Evolutionary conservation across 805 yeast species (phyloP).

Genomic region (Myxozyma monticola): DNA sequence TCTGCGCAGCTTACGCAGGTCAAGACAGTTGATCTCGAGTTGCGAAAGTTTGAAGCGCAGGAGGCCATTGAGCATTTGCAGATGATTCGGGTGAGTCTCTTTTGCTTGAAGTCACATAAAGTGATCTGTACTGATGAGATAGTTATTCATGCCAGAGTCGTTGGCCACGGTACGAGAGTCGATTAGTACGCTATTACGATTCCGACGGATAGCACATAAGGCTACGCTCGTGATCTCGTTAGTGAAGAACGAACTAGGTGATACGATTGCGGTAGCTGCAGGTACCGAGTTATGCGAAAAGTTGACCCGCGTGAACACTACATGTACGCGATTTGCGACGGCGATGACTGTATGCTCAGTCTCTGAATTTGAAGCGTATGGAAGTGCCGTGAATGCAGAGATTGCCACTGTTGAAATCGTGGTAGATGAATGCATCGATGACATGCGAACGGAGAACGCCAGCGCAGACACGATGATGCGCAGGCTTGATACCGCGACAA

Average conservation of each 20-base stretch:
- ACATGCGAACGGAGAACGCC: background rate
- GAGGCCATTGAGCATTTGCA: constrained; percentile 35
- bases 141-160: constrained; percentile 17
- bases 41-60: constrained; percentile 32
- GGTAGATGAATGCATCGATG: constrained; percentile 4
- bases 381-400: constrained; percentile 12
- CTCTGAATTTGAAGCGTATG: constrained; percentile 21
- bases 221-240: constrained; percentile 6
- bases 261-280: constrained; percentile 1
- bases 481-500: background rate
- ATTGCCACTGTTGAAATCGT: constrained; percentile 5
- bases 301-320: background rate
- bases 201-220: constrained; percentile 18
- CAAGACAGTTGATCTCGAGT: constrained; percentile 33
- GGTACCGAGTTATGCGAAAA: constrained; percentile 19
- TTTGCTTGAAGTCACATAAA: too few relatives aligned
- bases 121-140: too few relatives aligned
- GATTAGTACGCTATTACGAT: constrained; percentile 7
- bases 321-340: background rate
- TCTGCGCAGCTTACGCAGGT: constrained; percentile 20
- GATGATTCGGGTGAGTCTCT: constrained; percentile 29
- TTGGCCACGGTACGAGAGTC: constrained; percentile 17
- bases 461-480: background rate
- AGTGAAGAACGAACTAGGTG: background rate
- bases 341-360: constrained; percentile 13